These are phyloP conservation scores for Fragaria iinumae DNA, from an alignment of 306 rosid species.

Conservation along the genomic window DNA sequence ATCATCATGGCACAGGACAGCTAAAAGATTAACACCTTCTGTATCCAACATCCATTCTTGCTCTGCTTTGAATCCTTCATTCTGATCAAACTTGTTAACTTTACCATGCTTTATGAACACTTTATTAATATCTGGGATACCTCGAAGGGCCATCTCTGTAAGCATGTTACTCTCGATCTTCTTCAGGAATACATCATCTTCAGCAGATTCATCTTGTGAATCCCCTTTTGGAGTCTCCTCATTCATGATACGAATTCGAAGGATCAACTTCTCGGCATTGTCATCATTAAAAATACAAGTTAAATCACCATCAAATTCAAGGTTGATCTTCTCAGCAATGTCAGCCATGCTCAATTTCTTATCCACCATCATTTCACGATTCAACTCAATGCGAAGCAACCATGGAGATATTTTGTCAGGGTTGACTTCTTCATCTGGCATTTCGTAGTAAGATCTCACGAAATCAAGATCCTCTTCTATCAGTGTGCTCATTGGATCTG, in stretches of 20 bases:
- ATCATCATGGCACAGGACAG: slow-evolving; percentile 88
- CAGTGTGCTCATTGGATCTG: slow-evolving; percentile 88
- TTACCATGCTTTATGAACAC: slow-evolving; percentile 86
- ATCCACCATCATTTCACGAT: slow-evolving; percentile 99
- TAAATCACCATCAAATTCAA: slow-evolving; percentile 86
- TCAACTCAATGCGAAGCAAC: slow-evolving; percentile 94
- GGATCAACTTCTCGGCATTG: slow-evolving; percentile 94
- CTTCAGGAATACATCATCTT: slow-evolving; percentile 95
- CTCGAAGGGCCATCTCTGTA: slow-evolving; percentile 96
- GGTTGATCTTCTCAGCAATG: slow-evolving; percentile 96
- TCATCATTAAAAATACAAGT: slow-evolving; percentile 96
- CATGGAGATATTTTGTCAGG: slow-evolving; percentile 97
- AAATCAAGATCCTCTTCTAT: slow-evolving; percentile 94
- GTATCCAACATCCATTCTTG: slow-evolving; percentile 99
- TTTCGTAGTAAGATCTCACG: slow-evolving; percentile 87
- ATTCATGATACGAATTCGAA: slow-evolving; percentile 94
- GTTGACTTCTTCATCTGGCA: slow-evolving; percentile 97
- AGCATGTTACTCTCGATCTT: slow-evolving; percentile 97
- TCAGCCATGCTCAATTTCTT: slow-evolving; percentile 99
- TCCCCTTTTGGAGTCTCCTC: slow-evolving; percentile 96
- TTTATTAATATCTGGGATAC: slow-evolving; percentile 90
- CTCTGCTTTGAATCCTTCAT: slow-evolving; percentile 82
- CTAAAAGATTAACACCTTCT: slow-evolving; percentile 95
- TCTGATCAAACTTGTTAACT: slow-evolving; percentile 75
- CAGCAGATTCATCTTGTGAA: slow-evolving; percentile 86